These are phyloP conservation scores for Vachellia pachyceras DNA, from an alignment of 306 rosid species.

Conservation along the genomic window DNA sequence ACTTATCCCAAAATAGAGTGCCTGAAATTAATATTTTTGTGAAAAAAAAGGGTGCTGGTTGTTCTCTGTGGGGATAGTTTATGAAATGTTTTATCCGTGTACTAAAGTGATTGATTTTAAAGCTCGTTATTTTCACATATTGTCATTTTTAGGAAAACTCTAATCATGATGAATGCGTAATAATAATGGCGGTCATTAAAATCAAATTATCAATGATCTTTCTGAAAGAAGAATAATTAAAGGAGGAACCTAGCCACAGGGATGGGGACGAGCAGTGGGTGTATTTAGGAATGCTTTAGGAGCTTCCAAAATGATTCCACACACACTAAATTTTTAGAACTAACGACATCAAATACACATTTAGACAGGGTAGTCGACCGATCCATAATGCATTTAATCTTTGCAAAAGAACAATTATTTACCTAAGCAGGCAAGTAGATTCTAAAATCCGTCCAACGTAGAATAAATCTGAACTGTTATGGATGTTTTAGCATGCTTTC, in stretches of 20 bases:
- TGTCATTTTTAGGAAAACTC: not conserved
- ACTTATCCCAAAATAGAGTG: slow-evolving; percentile 16
- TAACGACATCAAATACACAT: slow-evolving; percentile 30
- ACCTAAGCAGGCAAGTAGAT: not conserved
- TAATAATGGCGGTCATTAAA: not conserved
- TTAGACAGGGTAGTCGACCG: slow-evolving; percentile 24
- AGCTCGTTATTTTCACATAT: not conserved
- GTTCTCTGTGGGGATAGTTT: slow-evolving; percentile 3
- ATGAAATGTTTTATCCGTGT: not conserved
- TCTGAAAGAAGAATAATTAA: not conserved
- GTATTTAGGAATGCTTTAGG: no score
- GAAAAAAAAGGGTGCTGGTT: not conserved
- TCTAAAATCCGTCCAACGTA: slow-evolving; percentile 27
- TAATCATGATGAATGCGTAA: not conserved
- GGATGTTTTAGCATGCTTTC: not conserved
- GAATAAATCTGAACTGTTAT: slow-evolving; percentile 36
- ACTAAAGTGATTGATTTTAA: not conserved
- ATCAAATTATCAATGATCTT: not conserved
- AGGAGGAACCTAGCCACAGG: not conserved
- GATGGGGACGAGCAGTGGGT: no score
- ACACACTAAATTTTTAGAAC: slow-evolving; percentile 4
- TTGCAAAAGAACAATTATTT: no score
- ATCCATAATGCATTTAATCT: not conserved
- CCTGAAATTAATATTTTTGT: slow-evolving; percentile 19
- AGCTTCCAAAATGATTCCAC: not conserved